A percentile compares a stretch with the other conserved stretches of the same genome.
phyloP scores from a whole-genome alignment of 225 moss, liverwort and hornwort genomes.

The Climacium dendroides region DNA sequence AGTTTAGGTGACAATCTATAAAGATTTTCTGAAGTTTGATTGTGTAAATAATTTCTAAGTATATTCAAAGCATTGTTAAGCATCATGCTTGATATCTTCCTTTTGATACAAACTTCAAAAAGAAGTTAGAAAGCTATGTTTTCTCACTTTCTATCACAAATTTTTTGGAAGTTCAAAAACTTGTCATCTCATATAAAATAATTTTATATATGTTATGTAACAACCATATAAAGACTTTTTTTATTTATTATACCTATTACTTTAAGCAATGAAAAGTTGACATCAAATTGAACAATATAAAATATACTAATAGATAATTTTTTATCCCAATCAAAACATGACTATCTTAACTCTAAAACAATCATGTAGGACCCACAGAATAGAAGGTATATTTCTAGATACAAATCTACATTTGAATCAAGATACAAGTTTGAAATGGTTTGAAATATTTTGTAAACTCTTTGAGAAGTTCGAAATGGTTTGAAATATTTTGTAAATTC shows the following conservation, averaged over 20 bases:
- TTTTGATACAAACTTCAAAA: neutral
- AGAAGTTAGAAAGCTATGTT: neutral
- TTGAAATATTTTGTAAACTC: no score
- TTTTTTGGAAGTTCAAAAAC: neutral
- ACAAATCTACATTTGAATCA: neutral
- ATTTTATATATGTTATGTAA: neutral
- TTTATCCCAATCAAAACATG: neutral
- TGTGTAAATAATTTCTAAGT: neutral
- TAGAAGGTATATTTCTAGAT: neutral
- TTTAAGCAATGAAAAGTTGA: neutral
- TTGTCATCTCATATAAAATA: neutral
- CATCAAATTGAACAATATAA: neutral
- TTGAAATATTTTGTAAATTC: no score
- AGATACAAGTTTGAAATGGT: neutral
- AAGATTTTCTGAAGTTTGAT: neutral
- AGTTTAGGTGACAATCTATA: neutral
- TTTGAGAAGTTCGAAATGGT: no score
- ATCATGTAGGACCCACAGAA: no score
- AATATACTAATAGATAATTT: neutral
- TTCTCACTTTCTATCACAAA: neutral
- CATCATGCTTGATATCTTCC: neutral
- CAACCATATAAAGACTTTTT: neutral
- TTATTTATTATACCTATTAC: neutral
- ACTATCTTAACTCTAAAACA: neutral
- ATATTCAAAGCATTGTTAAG: neutral